Conservation (phyloP, 495 filamentous ascomycete genomes). For the Thermothielavioides terrestris region DNA sequence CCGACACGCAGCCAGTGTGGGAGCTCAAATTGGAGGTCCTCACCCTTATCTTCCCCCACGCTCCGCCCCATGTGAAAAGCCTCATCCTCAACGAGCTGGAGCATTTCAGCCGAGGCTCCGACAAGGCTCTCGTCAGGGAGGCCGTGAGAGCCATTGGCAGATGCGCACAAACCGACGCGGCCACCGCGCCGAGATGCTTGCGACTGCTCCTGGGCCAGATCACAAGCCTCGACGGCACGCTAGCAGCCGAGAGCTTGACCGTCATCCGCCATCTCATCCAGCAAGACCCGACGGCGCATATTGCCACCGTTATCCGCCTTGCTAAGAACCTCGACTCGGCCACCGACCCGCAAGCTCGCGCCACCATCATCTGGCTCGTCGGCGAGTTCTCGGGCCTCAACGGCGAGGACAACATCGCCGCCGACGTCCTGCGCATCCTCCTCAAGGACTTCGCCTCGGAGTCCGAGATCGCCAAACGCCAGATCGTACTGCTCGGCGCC, state of each 20-base stretch:
- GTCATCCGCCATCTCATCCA: conserved; percentile 95
- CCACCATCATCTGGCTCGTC: conserved; percentile 94
- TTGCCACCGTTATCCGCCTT: conserved; percentile 73
- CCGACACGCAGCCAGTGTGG: conserved; percentile 77
- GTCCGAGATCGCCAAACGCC: conserved; percentile 74
- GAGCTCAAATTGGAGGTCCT: conserved; percentile 84
- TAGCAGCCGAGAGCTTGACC: conserved; percentile 84
- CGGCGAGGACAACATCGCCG: conserved; percentile 74
- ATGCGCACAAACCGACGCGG: conserved; percentile 70
- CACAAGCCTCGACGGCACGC: conserved; percentile 69
- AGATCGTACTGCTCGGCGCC: conserved; percentile 84
- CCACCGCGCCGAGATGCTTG: conserved; percentile 66
- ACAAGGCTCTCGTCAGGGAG: conserved; percentile 73
- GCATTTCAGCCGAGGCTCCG: conserved; percentile 73
- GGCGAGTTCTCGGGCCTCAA: conserved; percentile 82
- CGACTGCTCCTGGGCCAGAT: conserved; percentile 75
- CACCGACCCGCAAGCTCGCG: conserved; percentile 74
- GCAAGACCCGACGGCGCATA: conserved; percentile 69
- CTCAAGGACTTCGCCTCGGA: conserved; percentile 78
- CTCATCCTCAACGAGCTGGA: conserved; percentile 87
- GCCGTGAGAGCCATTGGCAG: conserved; percentile 86
- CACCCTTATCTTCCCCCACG: conserved; percentile 80
- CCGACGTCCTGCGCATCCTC: conserved; percentile 86
- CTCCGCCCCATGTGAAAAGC: conserved; percentile 63
- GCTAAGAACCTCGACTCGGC: conserved; percentile 84